Conservation (phyloP, 2,329 filamentous ascomycete species). For the Curvularia hawaiiensis region DNA sequence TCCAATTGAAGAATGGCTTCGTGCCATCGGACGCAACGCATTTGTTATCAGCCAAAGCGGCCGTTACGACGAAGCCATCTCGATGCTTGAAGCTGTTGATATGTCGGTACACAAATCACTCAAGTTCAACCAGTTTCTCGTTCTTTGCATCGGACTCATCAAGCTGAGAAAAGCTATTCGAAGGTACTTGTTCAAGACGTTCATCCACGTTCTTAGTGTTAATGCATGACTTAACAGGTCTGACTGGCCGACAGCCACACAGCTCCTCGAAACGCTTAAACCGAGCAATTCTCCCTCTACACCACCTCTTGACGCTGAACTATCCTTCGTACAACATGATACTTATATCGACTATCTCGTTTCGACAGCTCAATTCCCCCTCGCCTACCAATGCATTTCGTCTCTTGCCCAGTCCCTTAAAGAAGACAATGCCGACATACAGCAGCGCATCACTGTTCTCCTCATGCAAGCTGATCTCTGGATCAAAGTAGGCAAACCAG, state of each 20-base stretch:
- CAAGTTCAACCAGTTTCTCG: constrained; percentile 77
- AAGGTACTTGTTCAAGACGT: constrained; percentile 37
- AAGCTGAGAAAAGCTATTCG: constrained; percentile 68
- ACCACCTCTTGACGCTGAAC: constrained; percentile 60
- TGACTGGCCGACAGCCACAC: constrained; percentile 61
- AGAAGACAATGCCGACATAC: constrained; percentile 65
- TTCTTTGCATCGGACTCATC: constrained; percentile 69
- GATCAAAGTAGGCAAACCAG: constrained; percentile 68
- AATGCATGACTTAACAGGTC: constrained; percentile 41
- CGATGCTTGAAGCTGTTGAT: constrained; percentile 64
- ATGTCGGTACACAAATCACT: constrained; percentile 70
- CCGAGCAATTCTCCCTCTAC: constrained; percentile 47
- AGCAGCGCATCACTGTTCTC: constrained; percentile 72
- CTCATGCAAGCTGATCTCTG: constrained; percentile 75
- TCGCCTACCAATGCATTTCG: constrained; percentile 62
- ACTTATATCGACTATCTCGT: constrained; percentile 65
- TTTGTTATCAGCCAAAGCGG: constrained; percentile 70
- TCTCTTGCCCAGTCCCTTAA: constrained; percentile 57
- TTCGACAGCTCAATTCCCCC: constrained; percentile 57
- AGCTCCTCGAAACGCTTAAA: constrained; percentile 63
- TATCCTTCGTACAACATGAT: constrained; percentile 63
- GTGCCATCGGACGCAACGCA: constrained; percentile 73
- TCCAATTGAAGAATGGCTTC: constrained; percentile 78
- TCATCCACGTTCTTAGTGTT: constrained; percentile 16
- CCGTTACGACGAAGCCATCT: constrained; percentile 70